phyloP scores from a whole-genome alignment of 805 yeast species.

The Metschnikowia reukaufii region DNA sequence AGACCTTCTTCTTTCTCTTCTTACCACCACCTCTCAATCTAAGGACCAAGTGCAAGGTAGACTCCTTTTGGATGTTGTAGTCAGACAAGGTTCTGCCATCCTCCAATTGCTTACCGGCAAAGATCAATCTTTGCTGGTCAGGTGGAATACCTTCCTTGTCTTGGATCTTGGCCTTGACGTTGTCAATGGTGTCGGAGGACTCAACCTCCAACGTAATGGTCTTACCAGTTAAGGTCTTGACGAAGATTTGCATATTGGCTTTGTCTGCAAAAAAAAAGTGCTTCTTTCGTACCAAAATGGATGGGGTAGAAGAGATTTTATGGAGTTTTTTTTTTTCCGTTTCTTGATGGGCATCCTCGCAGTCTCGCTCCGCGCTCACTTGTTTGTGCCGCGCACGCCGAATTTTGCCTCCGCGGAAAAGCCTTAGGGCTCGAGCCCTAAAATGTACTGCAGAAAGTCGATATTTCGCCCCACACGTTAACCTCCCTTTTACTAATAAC shows the following conservation, averaged over 20 bases:
- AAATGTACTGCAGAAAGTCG: too few species aligned
- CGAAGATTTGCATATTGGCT: slow-evolving; percentile 87
- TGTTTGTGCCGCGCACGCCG: slow-evolving; percentile 7
- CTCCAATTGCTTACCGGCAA: slow-evolving; percentile 99
- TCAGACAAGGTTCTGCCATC: slow-evolving; percentile 98
- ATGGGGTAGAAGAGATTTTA: slow-evolving; percentile 11
- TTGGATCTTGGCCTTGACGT: slow-evolving; percentile 97
- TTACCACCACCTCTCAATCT: slow-evolving; percentile 92
- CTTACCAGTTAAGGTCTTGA: slow-evolving; percentile 99
- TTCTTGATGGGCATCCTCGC: slow-evolving; percentile 6
- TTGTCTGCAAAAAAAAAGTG: slow-evolving; percentile 40
- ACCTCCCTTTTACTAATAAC: too few species aligned
- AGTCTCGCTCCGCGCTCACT: slow-evolving; percentile 5
- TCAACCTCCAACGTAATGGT: slow-evolving; percentile 98
- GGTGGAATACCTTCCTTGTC: slow-evolving; percentile 99
- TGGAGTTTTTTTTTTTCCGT: slow-evolving; percentile 6
- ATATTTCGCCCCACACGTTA: too few species aligned
- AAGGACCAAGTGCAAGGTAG: slow-evolving; percentile 92
- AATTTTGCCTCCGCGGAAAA: background rate
- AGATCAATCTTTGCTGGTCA: slow-evolving; percentile 98
- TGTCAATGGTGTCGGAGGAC: slow-evolving; percentile 98
- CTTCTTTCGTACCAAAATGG: slow-evolving; percentile 49
- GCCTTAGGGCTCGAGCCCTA: slow-evolving; percentile 19
- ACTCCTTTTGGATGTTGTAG: slow-evolving; percentile 99
- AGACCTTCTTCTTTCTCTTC: slow-evolving; percentile 99